phyloP scores from a whole-genome alignment of 768 basidiomycete species.

The Macrolepiota dolichaula region DNA sequence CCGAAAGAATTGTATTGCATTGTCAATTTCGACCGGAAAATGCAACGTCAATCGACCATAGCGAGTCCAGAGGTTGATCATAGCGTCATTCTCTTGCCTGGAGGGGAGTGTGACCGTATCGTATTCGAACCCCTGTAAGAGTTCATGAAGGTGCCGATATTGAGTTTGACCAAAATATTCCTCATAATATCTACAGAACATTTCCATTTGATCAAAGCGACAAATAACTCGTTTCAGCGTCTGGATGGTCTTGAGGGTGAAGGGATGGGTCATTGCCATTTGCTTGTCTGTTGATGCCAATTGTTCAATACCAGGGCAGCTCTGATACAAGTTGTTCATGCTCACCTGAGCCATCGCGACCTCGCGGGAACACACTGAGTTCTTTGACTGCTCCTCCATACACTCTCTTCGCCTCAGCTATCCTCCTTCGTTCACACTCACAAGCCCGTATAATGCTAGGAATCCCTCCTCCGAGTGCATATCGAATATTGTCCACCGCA shows the following conservation, averaged over 20 bases:
- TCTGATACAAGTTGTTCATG: too few relatives aligned
- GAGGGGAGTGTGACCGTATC: not conserved
- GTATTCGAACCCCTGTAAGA: not conserved
- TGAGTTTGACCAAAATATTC: conserved; percentile 3
- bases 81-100: not conserved
- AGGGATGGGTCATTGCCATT: not conserved
- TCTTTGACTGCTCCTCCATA: not conserved
- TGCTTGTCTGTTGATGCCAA: not conserved
- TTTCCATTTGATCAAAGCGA: not conserved
- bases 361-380: not conserved
- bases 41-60: conserved; percentile 4
- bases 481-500: not conserved
- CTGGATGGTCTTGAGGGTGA: not conserved
- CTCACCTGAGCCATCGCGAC: not conserved
- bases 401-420: not conserved
- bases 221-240: not conserved
- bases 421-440: not conserved
- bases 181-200: not conserved
- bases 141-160: not conserved
- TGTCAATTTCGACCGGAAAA: not conserved
- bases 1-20: not conserved
- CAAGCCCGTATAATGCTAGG: conserved; percentile 2
- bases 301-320: not conserved
- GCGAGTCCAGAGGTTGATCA: conserved; percentile 2
- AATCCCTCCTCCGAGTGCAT: conserved; percentile 1